Evolutionary conservation across 148 eudicot species (phyloP).

Genomic region (Persicaria tinctoria): DNA sequence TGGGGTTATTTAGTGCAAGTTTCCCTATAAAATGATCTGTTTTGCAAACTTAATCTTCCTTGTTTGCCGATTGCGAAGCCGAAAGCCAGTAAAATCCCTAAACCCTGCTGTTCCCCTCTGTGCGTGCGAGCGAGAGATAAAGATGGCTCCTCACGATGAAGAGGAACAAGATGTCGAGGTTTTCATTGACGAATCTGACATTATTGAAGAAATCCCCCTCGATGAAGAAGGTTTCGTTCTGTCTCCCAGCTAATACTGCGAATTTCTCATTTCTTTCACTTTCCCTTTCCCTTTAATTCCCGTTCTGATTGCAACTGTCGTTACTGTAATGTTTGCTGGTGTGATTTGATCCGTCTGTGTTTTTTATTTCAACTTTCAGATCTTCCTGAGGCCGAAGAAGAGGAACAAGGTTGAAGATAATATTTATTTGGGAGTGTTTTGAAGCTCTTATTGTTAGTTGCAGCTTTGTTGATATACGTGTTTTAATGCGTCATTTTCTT

Average conservation of each 20-base stretch:
- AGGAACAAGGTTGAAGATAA: slow-evolving; percentile 25
- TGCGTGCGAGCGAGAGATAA: neutral
- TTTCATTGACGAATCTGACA: slow-evolving; percentile 17
- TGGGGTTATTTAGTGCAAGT: no score
- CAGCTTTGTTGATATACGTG: neutral
- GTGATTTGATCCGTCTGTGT: neutral
- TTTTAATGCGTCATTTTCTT: neutral
- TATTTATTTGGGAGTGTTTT: slow-evolving; percentile 12
- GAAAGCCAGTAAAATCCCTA: no score
- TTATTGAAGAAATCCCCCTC: slow-evolving; percentile 16
- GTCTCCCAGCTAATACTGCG: neutral
- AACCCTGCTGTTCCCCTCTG: no score
- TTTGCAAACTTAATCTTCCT: no score
- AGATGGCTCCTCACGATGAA: slow-evolving; percentile 10
- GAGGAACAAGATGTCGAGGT: slow-evolving; percentile 11
- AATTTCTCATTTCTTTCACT: neutral
- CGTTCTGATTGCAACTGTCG: neutral
- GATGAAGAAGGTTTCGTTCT: slow-evolving; percentile 18
- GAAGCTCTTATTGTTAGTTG: neutral
- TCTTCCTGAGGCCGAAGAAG: slow-evolving; percentile 41
- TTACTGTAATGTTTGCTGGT: neutral
- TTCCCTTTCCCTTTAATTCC: neutral
- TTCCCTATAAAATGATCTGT: no score
- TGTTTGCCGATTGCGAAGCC: no score
- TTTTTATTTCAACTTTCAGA: slow-evolving; percentile 20